A percentile compares a stretch with the other conserved stretches of the same genome.
Evolutionary conservation across 2,329 filamentous ascomycete genomes (phyloP).

Genomic region (Dactylellina parvicollis): DNA sequence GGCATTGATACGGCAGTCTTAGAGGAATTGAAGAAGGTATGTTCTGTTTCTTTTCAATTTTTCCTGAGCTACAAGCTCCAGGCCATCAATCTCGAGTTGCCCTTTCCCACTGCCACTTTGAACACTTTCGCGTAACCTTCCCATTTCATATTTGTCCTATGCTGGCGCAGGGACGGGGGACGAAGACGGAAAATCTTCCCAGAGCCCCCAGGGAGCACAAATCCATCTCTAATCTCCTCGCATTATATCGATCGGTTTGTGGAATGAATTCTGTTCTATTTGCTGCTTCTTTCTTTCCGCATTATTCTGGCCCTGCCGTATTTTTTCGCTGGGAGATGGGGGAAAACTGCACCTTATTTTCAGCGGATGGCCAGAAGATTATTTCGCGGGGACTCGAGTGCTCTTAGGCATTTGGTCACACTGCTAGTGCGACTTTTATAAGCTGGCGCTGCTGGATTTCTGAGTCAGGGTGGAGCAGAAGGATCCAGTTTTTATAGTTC

Average conservation of each 20-base stretch:
- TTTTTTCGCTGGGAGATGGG: background rate
- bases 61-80: background rate
- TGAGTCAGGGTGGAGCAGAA: background rate
- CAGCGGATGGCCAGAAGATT: background rate
- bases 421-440: conserved; percentile 25
- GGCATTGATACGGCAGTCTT: conserved; percentile 88
- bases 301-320: background rate
- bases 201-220: background rate
- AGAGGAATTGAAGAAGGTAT: conserved; percentile 86
- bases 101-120: too few species aligned
- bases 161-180: too few species aligned
- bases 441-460: conserved; percentile 6
- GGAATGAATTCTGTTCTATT: background rate
- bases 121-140: too few species aligned
- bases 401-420: background rate
- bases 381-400: background rate
- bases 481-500: conserved; percentile 45
- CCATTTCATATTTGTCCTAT: background rate
- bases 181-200: background rate
- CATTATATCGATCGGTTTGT: conserved; percentile 14
- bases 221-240: background rate
- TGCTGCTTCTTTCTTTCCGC: background rate
- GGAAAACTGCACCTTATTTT: background rate
- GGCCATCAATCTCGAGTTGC: too few species aligned
- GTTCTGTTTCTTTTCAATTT: conserved; percentile 60